Percentiles rank a stretch among this genome's conserved stretches.
These are phyloP conservation scores for Globisporangium paddicum DNA, from an alignment of 352 stramenopile species.

Conservation along the genomic window DNA sequence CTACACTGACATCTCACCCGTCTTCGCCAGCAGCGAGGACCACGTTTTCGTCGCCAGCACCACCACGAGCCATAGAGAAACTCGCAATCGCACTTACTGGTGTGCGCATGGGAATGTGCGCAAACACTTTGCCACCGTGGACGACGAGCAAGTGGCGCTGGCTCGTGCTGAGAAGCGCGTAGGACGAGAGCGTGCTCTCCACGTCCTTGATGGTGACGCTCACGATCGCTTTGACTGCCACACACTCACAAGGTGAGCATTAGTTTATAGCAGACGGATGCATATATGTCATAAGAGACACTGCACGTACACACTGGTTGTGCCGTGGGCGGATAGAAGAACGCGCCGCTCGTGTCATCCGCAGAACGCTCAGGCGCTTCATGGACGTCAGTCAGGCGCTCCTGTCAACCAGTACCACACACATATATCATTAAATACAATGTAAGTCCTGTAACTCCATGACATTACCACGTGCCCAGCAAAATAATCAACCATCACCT, in stretches of 20 bases:
- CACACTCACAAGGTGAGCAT: too few species aligned
- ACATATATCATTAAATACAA: not conserved
- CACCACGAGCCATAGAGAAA: conserved; percentile 1
- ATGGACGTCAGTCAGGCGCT: not conserved
- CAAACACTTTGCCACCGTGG: conserved; percentile 30
- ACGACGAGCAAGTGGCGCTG: conserved; percentile 46
- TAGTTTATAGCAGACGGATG: too few species aligned
- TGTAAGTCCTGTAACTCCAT: too few species aligned
- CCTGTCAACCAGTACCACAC: conserved; percentile 11
- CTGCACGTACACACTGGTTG: conserved; percentile 15
- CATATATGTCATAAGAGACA: not conserved
- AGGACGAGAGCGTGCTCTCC: conserved; percentile 48
- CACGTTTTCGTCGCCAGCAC: conserved; percentile 21
- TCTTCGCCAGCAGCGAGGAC: conserved; percentile 41
- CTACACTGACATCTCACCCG: conserved; percentile 19
- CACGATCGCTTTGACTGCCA: conserved; percentile 25
- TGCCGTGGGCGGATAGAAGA: conserved; percentile 24
- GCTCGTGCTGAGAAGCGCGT: conserved; percentile 36
- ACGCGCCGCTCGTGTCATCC: conserved; percentile 2
- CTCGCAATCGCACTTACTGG: conserved; percentile 29
- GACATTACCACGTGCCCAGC: too few species aligned
- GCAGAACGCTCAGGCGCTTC: not conserved
- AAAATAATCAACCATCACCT: conserved; percentile 16
- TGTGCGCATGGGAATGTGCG: conserved; percentile 20
- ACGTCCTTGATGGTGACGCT: conserved; percentile 35